A percentile compares a stretch with the other conserved stretches of the same genome.
Conservation (phyloP, 2,329 filamentous ascomycete genomes). For the Uncinocarpus reesii region DNA sequence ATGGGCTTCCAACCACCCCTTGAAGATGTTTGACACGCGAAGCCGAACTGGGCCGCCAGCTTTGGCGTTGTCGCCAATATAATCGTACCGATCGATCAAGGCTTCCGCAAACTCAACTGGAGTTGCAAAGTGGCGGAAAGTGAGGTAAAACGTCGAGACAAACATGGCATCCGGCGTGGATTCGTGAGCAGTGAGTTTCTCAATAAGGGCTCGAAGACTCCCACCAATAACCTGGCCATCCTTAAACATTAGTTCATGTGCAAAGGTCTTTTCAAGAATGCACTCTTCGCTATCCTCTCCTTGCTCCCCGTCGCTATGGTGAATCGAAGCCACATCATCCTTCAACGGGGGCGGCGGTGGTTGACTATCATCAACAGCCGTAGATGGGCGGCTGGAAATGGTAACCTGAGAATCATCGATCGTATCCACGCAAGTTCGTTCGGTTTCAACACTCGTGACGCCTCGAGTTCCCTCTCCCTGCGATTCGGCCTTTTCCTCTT, state of each 20-base stretch:
- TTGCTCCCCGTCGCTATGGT: constrained; percentile 53
- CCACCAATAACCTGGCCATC: constrained; percentile 92
- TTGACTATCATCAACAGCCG: constrained; percentile 36
- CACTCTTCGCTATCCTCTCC: constrained; percentile 71
- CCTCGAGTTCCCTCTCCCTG: constrained; percentile 54
- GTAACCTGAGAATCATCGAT: constrained; percentile 72
- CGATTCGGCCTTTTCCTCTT: constrained; percentile 11
- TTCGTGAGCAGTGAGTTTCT: constrained; percentile 85
- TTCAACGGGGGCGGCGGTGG: constrained; percentile 52
- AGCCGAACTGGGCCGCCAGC: constrained; percentile 73
- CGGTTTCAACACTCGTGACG: constrained; percentile 65
- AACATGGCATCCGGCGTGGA: constrained; percentile 86
- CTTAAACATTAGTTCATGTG: constrained; percentile 87
- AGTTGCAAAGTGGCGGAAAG: constrained; percentile 84
- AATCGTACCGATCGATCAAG: constrained; percentile 86
- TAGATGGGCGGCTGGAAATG: constrained; percentile 30
- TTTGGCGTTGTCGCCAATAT: constrained; percentile 66
- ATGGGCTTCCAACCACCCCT: constrained; percentile 92
- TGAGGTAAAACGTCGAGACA: constrained; percentile 89
- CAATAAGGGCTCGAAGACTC: constrained; percentile 80
- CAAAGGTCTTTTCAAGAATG: constrained; percentile 82
- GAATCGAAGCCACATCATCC: constrained; percentile 57
- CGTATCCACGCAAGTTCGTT: constrained; percentile 64
- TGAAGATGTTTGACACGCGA: constrained; percentile 91
- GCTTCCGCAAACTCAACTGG: constrained; percentile 67